Evolutionary conservation across 1,284 basidiomycete species (phyloP).

Genomic region (Coniophora puteana): DNA sequence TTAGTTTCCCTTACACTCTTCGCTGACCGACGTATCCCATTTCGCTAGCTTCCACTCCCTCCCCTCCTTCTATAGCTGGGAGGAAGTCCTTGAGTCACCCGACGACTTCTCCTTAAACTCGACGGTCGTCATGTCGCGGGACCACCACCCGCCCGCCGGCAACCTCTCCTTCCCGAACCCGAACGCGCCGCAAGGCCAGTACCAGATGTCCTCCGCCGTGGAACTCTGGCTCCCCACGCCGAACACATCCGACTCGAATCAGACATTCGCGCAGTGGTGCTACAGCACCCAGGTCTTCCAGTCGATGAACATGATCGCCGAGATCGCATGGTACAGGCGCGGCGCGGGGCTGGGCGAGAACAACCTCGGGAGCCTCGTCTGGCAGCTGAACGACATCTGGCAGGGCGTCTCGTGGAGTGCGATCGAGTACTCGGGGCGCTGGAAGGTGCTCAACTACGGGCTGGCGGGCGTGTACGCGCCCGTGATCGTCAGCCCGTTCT

Average conservation of each 20-base stretch:
- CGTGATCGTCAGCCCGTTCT: constrained; percentile 36
- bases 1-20: too few relatives aligned
- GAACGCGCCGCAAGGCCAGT: constrained; percentile 37
- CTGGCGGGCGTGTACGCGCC: constrained; percentile 32
- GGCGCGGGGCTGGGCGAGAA: constrained; percentile 36
- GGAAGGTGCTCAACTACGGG: constrained; percentile 44
- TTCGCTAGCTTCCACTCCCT: constrained; percentile 30
- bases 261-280: constrained; percentile 41
- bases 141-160: constrained; percentile 43
- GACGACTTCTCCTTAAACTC: constrained; percentile 40
- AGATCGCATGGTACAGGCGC: constrained; percentile 42
- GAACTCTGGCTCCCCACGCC: constrained; percentile 35
- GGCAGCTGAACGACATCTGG: constrained; percentile 51
- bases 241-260: constrained; percentile 30
- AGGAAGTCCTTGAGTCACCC: constrained; percentile 34
- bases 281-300: constrained; percentile 39
- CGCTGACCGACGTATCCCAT: background rate
- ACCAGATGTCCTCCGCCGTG: constrained; percentile 36
- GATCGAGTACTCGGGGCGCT: constrained; percentile 42
- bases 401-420: constrained; percentile 41
- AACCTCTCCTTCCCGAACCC: constrained; percentile 38
- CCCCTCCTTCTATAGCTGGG: constrained; percentile 43
- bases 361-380: constrained; percentile 41
- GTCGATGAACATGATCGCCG: constrained; percentile 38
- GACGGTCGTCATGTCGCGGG: constrained; percentile 36